phyloP scores from a whole-genome alignment of 495 filamentous ascomycete species.

The Xylaria cubensis region DNA sequence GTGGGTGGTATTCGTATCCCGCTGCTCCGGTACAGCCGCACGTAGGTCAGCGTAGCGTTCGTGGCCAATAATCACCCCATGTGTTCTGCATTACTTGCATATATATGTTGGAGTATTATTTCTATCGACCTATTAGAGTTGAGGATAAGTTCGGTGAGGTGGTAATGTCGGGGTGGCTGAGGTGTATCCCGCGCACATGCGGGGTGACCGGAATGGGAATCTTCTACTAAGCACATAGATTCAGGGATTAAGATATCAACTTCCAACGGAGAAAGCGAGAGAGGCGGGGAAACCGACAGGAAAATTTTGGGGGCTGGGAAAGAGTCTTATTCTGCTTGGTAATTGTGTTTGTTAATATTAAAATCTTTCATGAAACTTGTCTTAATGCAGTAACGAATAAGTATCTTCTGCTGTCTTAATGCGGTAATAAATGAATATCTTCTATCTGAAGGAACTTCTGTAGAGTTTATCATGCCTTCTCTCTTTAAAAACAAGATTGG shows the following conservation, averaged over 20 bases:
- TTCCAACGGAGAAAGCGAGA: neutral
- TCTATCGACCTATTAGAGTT: neutral
- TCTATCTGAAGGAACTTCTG: too few species aligned
- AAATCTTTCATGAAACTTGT: neutral
- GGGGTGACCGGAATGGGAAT: neutral
- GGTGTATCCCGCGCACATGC: neutral
- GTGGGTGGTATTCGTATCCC: neutral
- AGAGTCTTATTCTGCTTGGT: neutral
- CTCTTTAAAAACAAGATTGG: neutral
- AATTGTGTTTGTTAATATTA: neutral
- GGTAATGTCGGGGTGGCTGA: neutral
- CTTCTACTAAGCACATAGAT: neutral
- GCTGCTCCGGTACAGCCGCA: neutral
- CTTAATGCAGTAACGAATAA: neutral
- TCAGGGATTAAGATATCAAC: neutral
- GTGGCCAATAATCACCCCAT: neutral
- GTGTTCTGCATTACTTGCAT: neutral
- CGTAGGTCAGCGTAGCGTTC: neutral
- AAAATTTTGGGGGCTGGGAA: neutral
- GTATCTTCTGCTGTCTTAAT: neutral
- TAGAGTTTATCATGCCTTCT: neutral
- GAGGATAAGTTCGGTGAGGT: neutral
- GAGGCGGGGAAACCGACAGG: neutral
- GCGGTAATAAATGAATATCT: neutral
- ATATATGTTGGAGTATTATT: neutral